Percentiles rank a stretch among this genome's conserved stretches.
Conservation (phyloP, 208 protist genomes). For the Crithidia thermophila region DNA sequence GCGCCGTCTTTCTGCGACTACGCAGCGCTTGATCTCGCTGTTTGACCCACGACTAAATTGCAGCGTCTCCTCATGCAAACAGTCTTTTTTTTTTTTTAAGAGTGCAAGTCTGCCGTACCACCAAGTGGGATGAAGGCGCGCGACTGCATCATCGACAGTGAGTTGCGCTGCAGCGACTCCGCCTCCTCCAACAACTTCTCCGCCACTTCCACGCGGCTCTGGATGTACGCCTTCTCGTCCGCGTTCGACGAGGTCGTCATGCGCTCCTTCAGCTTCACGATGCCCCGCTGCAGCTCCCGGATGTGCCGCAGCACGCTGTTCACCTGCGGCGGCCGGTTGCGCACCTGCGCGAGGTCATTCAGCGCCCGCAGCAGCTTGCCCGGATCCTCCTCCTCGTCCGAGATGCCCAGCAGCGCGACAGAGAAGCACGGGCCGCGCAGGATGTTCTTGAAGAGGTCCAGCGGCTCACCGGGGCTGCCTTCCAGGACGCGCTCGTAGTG, state of each 20-base stretch:
- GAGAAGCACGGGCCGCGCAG: conserved; percentile 58
- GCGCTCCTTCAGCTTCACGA: conserved; percentile 52
- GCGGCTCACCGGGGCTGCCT: conserved; percentile 47
- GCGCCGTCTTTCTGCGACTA: no score
- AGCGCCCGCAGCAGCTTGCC: conserved; percentile 52
- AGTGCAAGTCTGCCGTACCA: conserved; percentile 11
- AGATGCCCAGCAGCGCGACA: conserved; percentile 63
- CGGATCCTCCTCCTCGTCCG: conserved; percentile 71
- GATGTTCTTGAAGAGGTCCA: conserved; percentile 64
- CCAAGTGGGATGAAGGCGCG: conserved; percentile 59
- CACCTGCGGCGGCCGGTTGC: conserved; percentile 49
- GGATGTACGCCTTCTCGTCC: conserved; percentile 58
- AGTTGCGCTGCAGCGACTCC: conserved; percentile 40
- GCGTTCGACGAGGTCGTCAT: conserved; percentile 36
- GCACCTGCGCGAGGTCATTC: conserved; percentile 48
- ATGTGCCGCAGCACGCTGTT: conserved; percentile 63
- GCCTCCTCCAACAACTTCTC: conserved; percentile 53
- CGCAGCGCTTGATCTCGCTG: no score
- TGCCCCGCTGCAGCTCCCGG: conserved; percentile 54
- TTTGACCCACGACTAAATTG: no score
- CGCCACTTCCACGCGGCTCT: conserved; percentile 42
- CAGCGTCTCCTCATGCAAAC: no score
- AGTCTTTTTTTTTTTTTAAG: no score
- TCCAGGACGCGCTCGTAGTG: conserved; percentile 63
- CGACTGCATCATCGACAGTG: conserved; percentile 30